Base-by-base conservation (phyloP, 2,329 filamentous ascomycete species). In the Biscogniauxia marginata region DNA sequence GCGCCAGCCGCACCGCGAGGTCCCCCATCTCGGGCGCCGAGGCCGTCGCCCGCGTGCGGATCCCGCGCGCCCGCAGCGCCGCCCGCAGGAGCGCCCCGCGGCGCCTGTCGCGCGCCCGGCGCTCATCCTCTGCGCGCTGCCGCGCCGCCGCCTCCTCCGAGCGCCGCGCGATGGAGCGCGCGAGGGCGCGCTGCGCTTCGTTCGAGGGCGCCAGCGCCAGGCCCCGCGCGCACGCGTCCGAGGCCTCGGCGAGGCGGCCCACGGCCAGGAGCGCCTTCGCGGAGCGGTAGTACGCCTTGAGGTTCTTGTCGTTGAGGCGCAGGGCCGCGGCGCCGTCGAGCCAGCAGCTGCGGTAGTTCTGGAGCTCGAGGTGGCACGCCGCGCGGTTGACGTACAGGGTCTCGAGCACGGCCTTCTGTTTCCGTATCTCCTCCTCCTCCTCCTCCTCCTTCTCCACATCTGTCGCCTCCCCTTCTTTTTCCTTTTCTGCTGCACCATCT, bases 241-340 rank as follows among this genome's bases (percentile, higher is more conserved):
- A 82, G 2, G 95, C 93, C 75, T 97, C 92, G 20, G 77, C 73
- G 54, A 96, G 78, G 67, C 91, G 91, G 71, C 90, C 88, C 16
- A 97, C 84, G 1, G 87, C 85, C 22, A 96, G 78, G 55, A 96
- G 83, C 3, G 95, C 93, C 57, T 82, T 80, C 2, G 89, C 84
- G 54, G 89, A 92, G 60, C 95, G 89, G 75, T 96, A 99, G 75
- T 87, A 91, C 1, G 95, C 93, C 77, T 99, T 99, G 67, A 96
- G 73, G 72, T 96, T 97, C 50, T 72, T 73, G 3, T 87, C 82
- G 74, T 97, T 96, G 56, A 97, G 78, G 43, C 86, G 84, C 58
- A 99, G 81, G 1, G 90, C 88, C 7, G 85, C 81, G 2, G 88
- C 89, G 73, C 93, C 95, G 78, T 98, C 95, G 49, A 88, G 81